A percentile compares a stretch with the other conserved stretches of the same genome.
Conservation (phyloP, 2,329 filamentous ascomycete species). For the Dendryphion nanum region DNA sequence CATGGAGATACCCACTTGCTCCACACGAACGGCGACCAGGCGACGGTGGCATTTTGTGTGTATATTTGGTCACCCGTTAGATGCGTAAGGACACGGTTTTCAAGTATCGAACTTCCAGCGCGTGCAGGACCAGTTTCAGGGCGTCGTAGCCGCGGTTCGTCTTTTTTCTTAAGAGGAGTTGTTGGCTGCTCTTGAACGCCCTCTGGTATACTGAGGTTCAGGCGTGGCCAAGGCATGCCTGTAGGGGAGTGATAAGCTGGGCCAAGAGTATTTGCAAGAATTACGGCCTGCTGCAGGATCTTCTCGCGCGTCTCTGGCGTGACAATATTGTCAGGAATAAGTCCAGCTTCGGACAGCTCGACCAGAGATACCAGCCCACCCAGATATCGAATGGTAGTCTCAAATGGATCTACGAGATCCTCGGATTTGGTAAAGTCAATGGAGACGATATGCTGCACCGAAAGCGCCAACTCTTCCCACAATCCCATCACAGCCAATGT, state of each 20-base stretch:
- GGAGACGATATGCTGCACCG: conserved; percentile 38
- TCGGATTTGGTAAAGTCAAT: conserved; percentile 37
- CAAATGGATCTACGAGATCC: conserved; percentile 42
- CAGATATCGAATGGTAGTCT: conserved; percentile 43
- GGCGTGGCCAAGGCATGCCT: conserved; percentile 46
- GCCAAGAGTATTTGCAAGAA: conserved; percentile 36
- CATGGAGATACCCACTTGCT: conserved; percentile 40
- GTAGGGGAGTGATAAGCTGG: conserved; percentile 43
- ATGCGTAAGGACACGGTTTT: conserved; percentile 42
- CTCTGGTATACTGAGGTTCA: conserved; percentile 39
- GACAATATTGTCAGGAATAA: conserved; percentile 36
- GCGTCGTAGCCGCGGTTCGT: conserved; percentile 32
- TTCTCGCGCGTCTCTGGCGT: conserved; percentile 27
- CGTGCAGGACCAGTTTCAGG: conserved; percentile 39
- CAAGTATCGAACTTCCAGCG: conserved; percentile 45
- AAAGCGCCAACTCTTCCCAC: conserved; percentile 42
- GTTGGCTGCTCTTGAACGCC: conserved; percentile 32
- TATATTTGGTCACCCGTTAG: conserved; percentile 43
- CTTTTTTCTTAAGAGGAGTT: conserved; percentile 25
- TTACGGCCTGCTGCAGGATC: conserved; percentile 38
- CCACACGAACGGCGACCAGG: conserved; percentile 48
- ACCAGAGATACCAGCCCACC: conserved; percentile 41
- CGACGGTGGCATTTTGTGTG: conserved; percentile 41
- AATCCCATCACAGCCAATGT: conserved; percentile 43
- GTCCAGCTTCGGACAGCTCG: conserved; percentile 42